Evolutionary conservation across 2,329 filamentous ascomycete genomes (phyloP).

Genomic region (Pseudogymnoascus sp.): DNA sequence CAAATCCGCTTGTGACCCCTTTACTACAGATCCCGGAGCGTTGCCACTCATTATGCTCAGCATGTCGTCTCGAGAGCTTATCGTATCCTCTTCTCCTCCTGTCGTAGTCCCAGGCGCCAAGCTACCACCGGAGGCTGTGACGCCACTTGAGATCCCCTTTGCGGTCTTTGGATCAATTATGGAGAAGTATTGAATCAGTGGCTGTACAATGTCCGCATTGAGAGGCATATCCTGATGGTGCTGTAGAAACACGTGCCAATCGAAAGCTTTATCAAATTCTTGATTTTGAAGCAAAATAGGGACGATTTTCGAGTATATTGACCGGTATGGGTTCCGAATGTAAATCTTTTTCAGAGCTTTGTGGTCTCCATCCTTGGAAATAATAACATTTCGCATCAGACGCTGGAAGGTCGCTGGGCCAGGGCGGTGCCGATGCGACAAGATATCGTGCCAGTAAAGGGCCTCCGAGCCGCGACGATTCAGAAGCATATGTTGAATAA

Average conservation of each 20-base stretch:
- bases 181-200: conserved; percentile 34
- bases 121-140: conserved; percentile 22
- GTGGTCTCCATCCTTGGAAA: conserved; percentile 22
- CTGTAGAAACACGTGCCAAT: conserved; percentile 40
- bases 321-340: conserved; percentile 29
- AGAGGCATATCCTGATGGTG: conserved; percentile 36
- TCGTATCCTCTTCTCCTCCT: conserved; percentile 13
- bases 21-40: not conserved
- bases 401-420: conserved; percentile 32
- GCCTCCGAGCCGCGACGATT: conserved; percentile 17
- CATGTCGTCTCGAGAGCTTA: conserved; percentile 21
- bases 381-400: conserved; percentile 27
- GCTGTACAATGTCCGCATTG: conserved; percentile 31
- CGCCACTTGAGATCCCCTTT: conserved; percentile 19
- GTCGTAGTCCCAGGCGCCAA: conserved; percentile 16
- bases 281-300: conserved; percentile 32
- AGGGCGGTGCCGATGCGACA: conserved; percentile 22
- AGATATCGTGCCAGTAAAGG: conserved; percentile 25
- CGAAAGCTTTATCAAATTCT: conserved; percentile 33
- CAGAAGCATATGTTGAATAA: conserved; percentile 36
- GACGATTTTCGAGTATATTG: conserved; percentile 38
- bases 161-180: conserved; percentile 26
- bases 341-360: conserved; percentile 37
- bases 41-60: not conserved
- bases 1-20: not conserved